A percentile compares a stretch with the other conserved stretches of the same genome.
These are phyloP conservation scores for Annulohypoxylon maeteangense DNA, from an alignment of 495 filamentous ascomycete genomes.

Conservation along the genomic window DNA sequence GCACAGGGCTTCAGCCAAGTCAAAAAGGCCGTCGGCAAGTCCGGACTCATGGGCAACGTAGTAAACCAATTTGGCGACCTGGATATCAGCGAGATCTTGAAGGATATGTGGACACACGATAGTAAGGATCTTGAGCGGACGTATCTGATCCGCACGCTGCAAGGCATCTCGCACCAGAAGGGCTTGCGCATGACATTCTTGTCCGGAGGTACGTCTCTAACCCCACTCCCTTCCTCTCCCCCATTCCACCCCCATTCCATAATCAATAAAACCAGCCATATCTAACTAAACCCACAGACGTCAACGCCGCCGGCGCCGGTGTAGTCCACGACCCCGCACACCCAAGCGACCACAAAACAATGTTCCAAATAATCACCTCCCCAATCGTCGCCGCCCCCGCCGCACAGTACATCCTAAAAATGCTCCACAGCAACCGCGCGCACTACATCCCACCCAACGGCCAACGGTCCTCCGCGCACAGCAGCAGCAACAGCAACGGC, in stretches of 20 bases:
- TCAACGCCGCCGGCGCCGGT: conserved; percentile 91
- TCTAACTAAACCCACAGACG: conserved; percentile 59
- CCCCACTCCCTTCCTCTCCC: not conserved
- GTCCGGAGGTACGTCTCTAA: conserved; percentile 70
- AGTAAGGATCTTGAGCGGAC: conserved; percentile 97
- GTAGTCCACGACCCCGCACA: conserved; percentile 93
- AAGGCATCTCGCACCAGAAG: conserved; percentile 93
- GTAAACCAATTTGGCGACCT: conserved; percentile 98
- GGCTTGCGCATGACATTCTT: conserved; percentile 96
- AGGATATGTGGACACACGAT: conserved; percentile 98
- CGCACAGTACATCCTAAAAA: conserved; percentile 83
- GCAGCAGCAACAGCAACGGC: too few relatives aligned
- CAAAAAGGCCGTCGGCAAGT: conserved; percentile 95
- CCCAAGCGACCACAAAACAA: conserved; percentile 95
- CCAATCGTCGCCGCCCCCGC: conserved; percentile 91
- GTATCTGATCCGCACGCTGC: conserved; percentile 93
- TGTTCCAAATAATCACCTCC: conserved; percentile 97
- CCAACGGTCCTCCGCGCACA: conserved; percentile 70
- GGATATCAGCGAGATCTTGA: conserved; percentile 90
- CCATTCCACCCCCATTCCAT: conserved; percentile 15
- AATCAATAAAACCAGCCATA: not conserved
- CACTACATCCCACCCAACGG: conserved; percentile 94
- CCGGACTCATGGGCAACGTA: conserved; percentile 91
- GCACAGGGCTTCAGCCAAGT: conserved; percentile 90
- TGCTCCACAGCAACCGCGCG: conserved; percentile 90